phyloP scores from a whole-genome alignment of 441 rosid genomes.

The Rhodomyrtus psidioides region DNA sequence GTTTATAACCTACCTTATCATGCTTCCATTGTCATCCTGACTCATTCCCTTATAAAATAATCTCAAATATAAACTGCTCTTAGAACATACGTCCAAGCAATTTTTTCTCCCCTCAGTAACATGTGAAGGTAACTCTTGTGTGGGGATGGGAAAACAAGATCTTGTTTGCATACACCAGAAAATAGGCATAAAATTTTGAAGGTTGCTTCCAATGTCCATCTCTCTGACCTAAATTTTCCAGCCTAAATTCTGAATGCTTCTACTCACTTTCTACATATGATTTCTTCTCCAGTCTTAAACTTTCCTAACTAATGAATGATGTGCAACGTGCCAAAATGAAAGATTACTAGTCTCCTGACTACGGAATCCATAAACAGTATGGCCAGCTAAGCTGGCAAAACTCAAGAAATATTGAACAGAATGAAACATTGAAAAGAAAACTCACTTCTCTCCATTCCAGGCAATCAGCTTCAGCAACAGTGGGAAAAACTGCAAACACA shows the following conservation, averaged over 20 bases:
- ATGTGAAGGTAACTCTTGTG: background rate
- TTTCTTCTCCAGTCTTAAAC: background rate
- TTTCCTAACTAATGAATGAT: background rate
- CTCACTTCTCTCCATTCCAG: constrained; percentile 94
- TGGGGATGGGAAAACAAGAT: background rate
- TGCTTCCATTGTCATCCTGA: background rate
- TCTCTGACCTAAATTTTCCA: background rate
- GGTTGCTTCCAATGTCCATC: background rate
- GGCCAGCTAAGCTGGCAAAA: background rate
- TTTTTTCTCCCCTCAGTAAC: background rate
- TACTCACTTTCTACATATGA: background rate
- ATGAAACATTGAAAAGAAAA: background rate
- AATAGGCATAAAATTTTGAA: background rate
- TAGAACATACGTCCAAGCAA: background rate
- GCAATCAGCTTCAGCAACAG: constrained; percentile 91
- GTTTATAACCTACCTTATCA: background rate
- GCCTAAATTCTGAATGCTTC: background rate
- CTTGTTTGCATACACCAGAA: background rate
- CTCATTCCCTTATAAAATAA: background rate
- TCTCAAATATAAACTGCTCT: background rate
- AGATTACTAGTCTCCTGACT: background rate
- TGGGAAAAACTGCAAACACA: constrained; percentile 78
- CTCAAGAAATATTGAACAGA: background rate
- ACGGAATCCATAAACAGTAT: background rate
- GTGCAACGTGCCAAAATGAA: background rate